Percentiles rank a stretch among this genome's conserved stretches.
These are phyloP conservation scores for Penicillium chermesinum DNA, from an alignment of 495 filamentous ascomycete genomes.

Conservation along the genomic window DNA sequence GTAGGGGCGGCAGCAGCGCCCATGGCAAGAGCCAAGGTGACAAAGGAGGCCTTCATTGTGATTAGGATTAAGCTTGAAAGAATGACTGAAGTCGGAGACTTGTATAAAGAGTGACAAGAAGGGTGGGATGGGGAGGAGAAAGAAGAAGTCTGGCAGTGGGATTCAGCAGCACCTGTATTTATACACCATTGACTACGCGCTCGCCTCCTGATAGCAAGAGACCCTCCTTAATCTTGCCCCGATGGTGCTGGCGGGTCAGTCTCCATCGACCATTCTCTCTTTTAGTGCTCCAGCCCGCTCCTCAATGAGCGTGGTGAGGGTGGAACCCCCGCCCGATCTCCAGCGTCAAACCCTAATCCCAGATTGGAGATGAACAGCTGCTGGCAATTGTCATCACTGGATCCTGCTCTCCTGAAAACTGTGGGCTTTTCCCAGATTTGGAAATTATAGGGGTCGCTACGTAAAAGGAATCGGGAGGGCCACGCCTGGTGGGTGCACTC, in stretches of 20 bases:
- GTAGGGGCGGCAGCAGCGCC: constrained; percentile 30
- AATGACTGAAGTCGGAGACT: constrained; percentile 30
- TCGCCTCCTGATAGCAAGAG: not conserved
- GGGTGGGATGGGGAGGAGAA: constrained; percentile 11
- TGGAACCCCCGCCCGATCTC: not conserved
- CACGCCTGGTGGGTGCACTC: not conserved
- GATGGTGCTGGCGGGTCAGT: constrained; percentile 15
- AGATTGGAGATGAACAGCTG: not conserved
- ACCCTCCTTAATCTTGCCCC: constrained; percentile 1
- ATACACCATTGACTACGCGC: constrained; percentile 4
- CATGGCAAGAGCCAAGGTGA: constrained; percentile 27
- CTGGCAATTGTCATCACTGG: too few species aligned
- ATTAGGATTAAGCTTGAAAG: constrained; percentile 22
- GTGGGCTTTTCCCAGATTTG: not conserved
- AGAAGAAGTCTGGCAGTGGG: constrained; percentile 8
- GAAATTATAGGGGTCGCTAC: not conserved
- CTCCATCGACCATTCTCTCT: constrained; percentile 3
- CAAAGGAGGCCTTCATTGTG: constrained; percentile 37
- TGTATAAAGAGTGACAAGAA: constrained; percentile 21
- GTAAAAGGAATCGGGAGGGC: not conserved
- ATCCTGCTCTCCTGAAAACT: too few species aligned
- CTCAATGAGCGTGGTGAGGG: not conserved
- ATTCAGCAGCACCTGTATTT: constrained; percentile 18
- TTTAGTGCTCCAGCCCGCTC: not conserved
- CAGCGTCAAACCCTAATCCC: not conserved